phyloP scores from a whole-genome alignment of 2,329 filamentous ascomycete species.

The Talaromyces piceae region DNA sequence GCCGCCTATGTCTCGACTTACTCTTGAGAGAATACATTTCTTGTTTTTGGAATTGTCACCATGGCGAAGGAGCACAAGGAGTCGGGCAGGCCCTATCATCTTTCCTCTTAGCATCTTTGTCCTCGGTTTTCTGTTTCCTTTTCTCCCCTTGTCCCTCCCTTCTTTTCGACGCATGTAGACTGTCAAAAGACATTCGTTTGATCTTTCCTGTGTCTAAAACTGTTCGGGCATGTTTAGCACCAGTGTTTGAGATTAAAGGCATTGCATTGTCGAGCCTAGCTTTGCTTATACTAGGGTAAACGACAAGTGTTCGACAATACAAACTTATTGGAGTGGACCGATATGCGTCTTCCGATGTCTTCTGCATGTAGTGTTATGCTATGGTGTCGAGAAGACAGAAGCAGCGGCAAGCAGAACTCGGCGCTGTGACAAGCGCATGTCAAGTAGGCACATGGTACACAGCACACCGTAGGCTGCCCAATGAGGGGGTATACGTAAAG shows the following conservation, averaged over 20 bases:
- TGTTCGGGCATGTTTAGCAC: not conserved
- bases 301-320: not conserved
- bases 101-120: conserved; percentile 11
- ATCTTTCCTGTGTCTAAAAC: conserved; percentile 8
- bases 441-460: not conserved
- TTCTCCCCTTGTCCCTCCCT: not conserved
- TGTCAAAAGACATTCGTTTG: conserved; percentile 12
- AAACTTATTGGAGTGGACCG: not conserved
- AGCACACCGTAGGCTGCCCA: not conserved
- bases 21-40: conserved; percentile 7
- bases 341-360: too few relatives aligned
- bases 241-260: not conserved
- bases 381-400: not conserved
- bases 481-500: too few relatives aligned
- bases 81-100: conserved; percentile 12
- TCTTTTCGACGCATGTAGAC: conserved; percentile 1
- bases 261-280: not conserved
- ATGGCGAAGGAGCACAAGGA: conserved; percentile 12
- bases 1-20: not conserved
- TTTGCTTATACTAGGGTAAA: not conserved
- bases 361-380: too few relatives aligned
- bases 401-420: not conserved
- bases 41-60: conserved; percentile 6
- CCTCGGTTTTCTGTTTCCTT: not conserved
- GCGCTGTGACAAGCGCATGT: not conserved